Percentiles rank a stretch among this genome's conserved stretches.
These are phyloP conservation scores for Lentinula raphanica DNA, from an alignment of 768 basidiomycete genomes.

Conservation along the genomic window DNA sequence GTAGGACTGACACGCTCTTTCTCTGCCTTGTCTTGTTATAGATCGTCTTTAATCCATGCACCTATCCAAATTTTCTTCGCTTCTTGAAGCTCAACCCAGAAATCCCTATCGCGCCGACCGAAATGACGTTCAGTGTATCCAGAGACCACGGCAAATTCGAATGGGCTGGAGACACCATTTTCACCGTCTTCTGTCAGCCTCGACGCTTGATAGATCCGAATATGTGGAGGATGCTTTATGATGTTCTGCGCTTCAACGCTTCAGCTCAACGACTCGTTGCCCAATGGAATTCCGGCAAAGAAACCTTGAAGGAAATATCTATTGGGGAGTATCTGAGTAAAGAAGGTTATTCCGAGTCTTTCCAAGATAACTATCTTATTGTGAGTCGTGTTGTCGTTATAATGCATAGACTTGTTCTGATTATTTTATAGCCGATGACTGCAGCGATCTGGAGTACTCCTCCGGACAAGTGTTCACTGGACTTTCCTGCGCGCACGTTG, in stretches of 20 bases:
- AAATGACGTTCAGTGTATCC: conserved; percentile 78
- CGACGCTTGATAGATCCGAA: conserved; percentile 53
- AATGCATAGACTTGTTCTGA: background rate
- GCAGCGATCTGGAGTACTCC: conserved; percentile 79
- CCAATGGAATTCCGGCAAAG: conserved; percentile 12
- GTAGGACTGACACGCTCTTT: too few relatives aligned
- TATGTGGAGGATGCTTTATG: conserved; percentile 72
- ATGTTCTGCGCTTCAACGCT: conserved; percentile 69
- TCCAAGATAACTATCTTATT: conserved; percentile 71
- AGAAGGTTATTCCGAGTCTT: conserved; percentile 61
- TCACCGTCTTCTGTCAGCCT: conserved; percentile 64
- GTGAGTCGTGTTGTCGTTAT: conserved; percentile 35
- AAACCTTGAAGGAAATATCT: conserved; percentile 39
- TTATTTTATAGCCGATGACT: conserved; percentile 58
- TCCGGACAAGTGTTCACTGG: conserved; percentile 60
- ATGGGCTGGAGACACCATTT: conserved; percentile 66
- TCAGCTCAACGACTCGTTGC: conserved; percentile 49
- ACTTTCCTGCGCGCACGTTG: conserved; percentile 68
- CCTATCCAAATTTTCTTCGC: conserved; percentile 74
- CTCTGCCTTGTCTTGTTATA: conserved; percentile 17
- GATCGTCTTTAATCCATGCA: conserved; percentile 74
- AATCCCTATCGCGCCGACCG: conserved; percentile 51
- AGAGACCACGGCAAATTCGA: conserved; percentile 66
- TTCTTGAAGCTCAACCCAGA: conserved; percentile 49
- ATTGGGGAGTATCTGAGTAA: conserved; percentile 57